Evolutionary conservation across 2,329 filamentous ascomycete genomes (phyloP), one percentile per base, ranked within the genome.

Genomic region (Cladobotryum mycophilum): DNA sequence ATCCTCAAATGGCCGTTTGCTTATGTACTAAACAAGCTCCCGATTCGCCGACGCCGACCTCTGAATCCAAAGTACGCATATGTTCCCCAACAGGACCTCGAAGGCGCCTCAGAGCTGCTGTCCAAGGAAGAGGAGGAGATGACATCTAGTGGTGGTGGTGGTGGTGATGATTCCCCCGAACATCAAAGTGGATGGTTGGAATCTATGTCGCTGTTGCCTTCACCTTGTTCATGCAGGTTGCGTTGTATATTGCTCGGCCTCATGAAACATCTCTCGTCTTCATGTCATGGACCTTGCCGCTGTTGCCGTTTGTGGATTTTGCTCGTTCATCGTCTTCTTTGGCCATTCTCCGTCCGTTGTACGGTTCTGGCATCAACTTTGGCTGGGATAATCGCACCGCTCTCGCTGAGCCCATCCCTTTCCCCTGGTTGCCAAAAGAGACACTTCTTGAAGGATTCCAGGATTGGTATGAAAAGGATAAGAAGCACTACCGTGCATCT

Each of bases 271-370:
- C 65, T 1, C 53, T 67, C 12, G 55, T 55, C 4, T 69, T 66
- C 52, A 59, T 68, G 48, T 69, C 66, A 0, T 69, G 65, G 63
- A 67, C 66, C 0, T 48, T 63, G 14, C 60, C 56, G 4, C 41
- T 69, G 5, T 51, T 67, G 1, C 66, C 66, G 0, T 62, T 66
- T 13, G 57, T 68, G 25, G 66, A 68, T 43, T 62, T 66, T 43
- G 54, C 55, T 5, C 49, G 61, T 13, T 62, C 64, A 1, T 60
- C 60, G 1, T 62, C 65, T 0, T 59, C 48, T 14, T 52, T 69
- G 1, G 54, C 56, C 11, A 56, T 52, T 20, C 51, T 67, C 7
- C 48, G 57, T 1, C 57, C 63, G 5, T 47, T 60, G 11, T 55
- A 58, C 9, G 56, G 55, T 2, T 49, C 53, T 1, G 56, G 60